A percentile compares a stretch with the other conserved stretches of the same genome.
These are phyloP conservation scores for Annulohypoxylon bovei DNA, from an alignment of 495 filamentous ascomycete species.

Conservation along the genomic window DNA sequence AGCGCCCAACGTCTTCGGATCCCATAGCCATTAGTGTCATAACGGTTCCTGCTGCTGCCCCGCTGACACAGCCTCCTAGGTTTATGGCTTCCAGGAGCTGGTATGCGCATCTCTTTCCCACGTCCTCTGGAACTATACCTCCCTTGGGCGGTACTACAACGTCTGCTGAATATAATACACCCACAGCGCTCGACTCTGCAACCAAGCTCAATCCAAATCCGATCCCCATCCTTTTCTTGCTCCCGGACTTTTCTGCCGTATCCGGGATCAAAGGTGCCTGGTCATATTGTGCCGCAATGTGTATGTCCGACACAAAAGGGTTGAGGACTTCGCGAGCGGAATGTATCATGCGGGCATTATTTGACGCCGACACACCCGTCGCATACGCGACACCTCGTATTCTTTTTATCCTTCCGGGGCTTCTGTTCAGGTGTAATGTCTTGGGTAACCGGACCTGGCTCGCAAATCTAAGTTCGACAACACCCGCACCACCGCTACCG, in stretches of 20 bases:
- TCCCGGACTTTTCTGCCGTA: conserved; percentile 64
- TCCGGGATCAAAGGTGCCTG: conserved; percentile 75
- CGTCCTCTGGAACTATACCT: conserved; percentile 85
- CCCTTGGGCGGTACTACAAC: conserved; percentile 81
- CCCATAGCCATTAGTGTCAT: conserved; percentile 97
- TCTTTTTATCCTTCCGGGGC: conserved; percentile 83
- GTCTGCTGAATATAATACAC: conserved; percentile 87
- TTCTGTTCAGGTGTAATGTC: conserved; percentile 86
- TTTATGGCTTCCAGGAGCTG: conserved; percentile 86
- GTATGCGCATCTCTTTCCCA: conserved; percentile 86
- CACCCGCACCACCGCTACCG: conserved; percentile 83
- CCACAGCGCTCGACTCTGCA: conserved; percentile 84
- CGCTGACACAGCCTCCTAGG: conserved; percentile 82
- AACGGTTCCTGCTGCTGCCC: conserved; percentile 72
- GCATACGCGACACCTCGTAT: conserved; percentile 94
- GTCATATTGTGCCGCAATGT: conserved; percentile 73
- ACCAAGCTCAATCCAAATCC: conserved; percentile 92
- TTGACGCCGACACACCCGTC: conserved; percentile 86
- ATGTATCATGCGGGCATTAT: conserved; percentile 96
- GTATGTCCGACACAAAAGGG: conserved; percentile 83
- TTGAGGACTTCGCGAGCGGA: conserved; percentile 88
- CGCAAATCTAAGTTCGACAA: conserved; percentile 91
- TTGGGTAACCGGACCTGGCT: conserved; percentile 92
- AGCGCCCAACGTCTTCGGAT: conserved; percentile 66
- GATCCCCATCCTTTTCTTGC: conserved; percentile 65